Evolutionary conservation across 768 basidiomycete species (phyloP).

Genomic region (Tricholoma sp.): DNA sequence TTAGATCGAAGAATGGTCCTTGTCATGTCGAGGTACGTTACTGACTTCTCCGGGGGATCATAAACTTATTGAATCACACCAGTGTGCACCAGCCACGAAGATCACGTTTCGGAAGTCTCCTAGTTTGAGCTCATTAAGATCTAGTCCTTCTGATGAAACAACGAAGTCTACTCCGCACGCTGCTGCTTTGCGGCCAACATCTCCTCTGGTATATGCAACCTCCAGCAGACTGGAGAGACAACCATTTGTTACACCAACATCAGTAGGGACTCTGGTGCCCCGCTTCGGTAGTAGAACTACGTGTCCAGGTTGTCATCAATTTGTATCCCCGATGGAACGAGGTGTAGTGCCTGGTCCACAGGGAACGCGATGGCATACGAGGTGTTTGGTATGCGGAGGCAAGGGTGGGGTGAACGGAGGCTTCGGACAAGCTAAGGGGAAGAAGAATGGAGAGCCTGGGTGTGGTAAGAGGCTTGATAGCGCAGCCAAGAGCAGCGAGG

Average conservation of each 20-base stretch:
- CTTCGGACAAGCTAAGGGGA: slow-evolving; percentile 18
- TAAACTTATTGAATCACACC: not conserved
- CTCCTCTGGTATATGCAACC: slow-evolving; percentile 20
- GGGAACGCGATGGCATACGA: slow-evolving; percentile 73
- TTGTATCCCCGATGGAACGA: slow-evolving; percentile 78
- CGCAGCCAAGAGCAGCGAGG: slow-evolving; percentile 67
- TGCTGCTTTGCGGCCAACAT: slow-evolving; percentile 7
- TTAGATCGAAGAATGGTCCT: slow-evolving; percentile 56
- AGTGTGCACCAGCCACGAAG: slow-evolving; percentile 44
- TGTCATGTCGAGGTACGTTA: slow-evolving; percentile 57
- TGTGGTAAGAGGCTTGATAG: slow-evolving; percentile 83
- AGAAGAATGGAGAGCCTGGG: slow-evolving; percentile 58
- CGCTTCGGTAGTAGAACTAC: slow-evolving; percentile 55
- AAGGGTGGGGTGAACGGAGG: slow-evolving; percentile 23
- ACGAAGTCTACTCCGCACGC: slow-evolving; percentile 7
- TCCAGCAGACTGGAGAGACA: slow-evolving; percentile 38
- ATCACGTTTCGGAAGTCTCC: slow-evolving; percentile 32
- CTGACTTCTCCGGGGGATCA: not conserved
- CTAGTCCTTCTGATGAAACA: slow-evolving; percentile 7
- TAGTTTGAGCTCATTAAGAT: slow-evolving; percentile 18
- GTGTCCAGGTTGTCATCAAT: slow-evolving; percentile 71
- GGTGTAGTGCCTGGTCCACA: slow-evolving; percentile 85
- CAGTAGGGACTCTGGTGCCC: slow-evolving; percentile 30
- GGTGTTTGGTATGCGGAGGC: slow-evolving; percentile 79
- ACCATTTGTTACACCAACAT: slow-evolving; percentile 31